phyloP scores from a whole-genome alignment of 768 basidiomycete genomes.

The Hebeloma cylindrosporum region DNA sequence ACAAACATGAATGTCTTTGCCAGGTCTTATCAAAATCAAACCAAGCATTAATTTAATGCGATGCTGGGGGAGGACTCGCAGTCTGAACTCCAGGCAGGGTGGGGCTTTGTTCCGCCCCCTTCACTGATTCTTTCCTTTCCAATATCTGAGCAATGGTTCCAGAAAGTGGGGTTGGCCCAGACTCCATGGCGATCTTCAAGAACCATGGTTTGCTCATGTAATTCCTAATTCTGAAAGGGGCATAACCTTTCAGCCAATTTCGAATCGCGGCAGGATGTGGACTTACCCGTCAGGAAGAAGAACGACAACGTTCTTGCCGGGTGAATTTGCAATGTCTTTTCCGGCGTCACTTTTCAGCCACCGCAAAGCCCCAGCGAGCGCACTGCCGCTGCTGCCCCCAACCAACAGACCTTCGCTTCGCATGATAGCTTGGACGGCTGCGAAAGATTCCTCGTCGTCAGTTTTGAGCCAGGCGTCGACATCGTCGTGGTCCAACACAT shows the following conservation, averaged over 20 bases:
- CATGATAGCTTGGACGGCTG: conserved; percentile 74
- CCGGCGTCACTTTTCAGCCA: conserved; percentile 80
- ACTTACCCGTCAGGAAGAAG: conserved; percentile 88
- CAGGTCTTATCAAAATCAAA: too few species aligned
- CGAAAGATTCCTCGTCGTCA: conserved; percentile 77
- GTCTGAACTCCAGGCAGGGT: background rate
- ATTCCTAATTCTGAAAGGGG: conserved; percentile 68
- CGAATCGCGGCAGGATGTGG: background rate
- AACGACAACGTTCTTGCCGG: conserved; percentile 85
- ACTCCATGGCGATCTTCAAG: conserved; percentile 60
- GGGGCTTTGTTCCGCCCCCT: conserved; percentile 1
- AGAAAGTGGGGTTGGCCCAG: conserved; percentile 55
- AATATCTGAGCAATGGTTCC: conserved; percentile 39
- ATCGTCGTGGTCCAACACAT: conserved; percentile 71
- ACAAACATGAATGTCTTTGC: too few species aligned
- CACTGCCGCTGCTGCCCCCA: conserved; percentile 91
- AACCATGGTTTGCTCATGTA: conserved; percentile 97
- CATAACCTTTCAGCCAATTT: conserved; percentile 5
- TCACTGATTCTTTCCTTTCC: conserved; percentile 12
- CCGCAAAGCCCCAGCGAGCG: conserved; percentile 70
- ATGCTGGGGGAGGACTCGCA: too few species aligned
- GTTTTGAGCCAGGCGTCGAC: conserved; percentile 89
- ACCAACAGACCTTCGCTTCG: conserved; percentile 85
- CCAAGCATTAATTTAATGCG: too few species aligned
- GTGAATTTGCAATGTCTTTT: conserved; percentile 54